Percentiles rank a stretch among this genome's conserved stretches.
These are phyloP conservation scores for Boletus patriciae DNA, from an alignment of 768 basidiomycete genomes.

Conservation along the genomic window DNA sequence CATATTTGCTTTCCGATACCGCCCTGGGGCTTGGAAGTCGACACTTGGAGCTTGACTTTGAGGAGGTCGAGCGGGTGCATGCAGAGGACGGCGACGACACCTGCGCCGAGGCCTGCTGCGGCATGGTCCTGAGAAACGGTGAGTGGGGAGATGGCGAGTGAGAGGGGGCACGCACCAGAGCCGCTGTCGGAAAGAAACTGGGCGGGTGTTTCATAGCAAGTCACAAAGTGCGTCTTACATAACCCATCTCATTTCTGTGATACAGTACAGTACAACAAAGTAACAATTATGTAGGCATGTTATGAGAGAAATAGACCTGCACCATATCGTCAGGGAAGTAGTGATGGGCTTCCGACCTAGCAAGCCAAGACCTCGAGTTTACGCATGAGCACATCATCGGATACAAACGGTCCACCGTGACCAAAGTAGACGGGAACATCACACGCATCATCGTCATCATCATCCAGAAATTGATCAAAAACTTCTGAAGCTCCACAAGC, in stretches of 20 bases:
- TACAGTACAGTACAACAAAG: too few relatives aligned
- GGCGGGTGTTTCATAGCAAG: constrained; percentile 33
- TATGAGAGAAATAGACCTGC: too few relatives aligned
- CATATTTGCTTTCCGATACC: constrained; percentile 76
- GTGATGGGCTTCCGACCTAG: too few relatives aligned
- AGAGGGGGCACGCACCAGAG: constrained; percentile 26
- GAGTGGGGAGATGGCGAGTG: not conserved
- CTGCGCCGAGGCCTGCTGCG: constrained; percentile 88
- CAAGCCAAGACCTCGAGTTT: too few relatives aligned
- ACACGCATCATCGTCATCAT: too few relatives aligned
- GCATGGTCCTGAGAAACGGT: constrained; percentile 81
- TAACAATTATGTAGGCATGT: too few relatives aligned
- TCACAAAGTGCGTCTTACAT: constrained; percentile 13
- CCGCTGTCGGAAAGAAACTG: constrained; percentile 44
- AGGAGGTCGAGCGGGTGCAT: constrained; percentile 98
- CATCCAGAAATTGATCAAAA: too few relatives aligned
- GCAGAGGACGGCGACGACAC: constrained; percentile 86
- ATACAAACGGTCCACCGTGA: too few relatives aligned
- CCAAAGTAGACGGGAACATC: too few relatives aligned
- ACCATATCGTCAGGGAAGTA: too few relatives aligned
- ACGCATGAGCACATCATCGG: too few relatives aligned
- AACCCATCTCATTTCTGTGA: not conserved
- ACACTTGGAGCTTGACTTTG: constrained; percentile 92
- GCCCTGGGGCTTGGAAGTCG: constrained; percentile 60
- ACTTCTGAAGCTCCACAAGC: too few relatives aligned